These are phyloP conservation scores for Penicillium psychrofluorescens DNA, from an alignment of 495 filamentous ascomycete species.

Conservation along the genomic window DNA sequence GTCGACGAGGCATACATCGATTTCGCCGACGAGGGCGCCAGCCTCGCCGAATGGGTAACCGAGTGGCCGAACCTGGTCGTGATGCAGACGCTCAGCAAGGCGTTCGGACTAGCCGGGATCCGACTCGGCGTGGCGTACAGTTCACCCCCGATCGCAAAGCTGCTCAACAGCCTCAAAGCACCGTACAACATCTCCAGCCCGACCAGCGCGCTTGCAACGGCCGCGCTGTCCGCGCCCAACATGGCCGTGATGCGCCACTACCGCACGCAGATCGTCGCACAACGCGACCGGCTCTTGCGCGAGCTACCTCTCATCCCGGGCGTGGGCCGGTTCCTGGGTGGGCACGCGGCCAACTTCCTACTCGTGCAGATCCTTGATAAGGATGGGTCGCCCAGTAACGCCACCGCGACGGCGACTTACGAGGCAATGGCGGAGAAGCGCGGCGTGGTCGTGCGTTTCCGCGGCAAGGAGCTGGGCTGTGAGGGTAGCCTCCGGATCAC, in stretches of 20 bases:
- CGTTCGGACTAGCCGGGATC: slow-evolving; percentile 91
- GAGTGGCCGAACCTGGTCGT: slow-evolving; percentile 97
- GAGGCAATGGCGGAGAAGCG: slow-evolving; percentile 76
- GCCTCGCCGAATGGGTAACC: slow-evolving; percentile 84
- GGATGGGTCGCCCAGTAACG: slow-evolving; percentile 68
- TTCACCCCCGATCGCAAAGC: slow-evolving; percentile 56
- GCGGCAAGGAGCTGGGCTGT: slow-evolving; percentile 88
- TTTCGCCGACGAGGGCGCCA: slow-evolving; percentile 72
- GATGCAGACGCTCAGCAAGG: slow-evolving; percentile 96
- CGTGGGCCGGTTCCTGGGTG: slow-evolving; percentile 75
- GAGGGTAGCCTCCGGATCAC: slow-evolving; percentile 84
- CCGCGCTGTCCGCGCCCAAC: slow-evolving; percentile 58
- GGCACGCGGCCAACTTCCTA: slow-evolving; percentile 77
- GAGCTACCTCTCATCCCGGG: slow-evolving; percentile 72
- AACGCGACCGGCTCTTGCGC: slow-evolving; percentile 65
- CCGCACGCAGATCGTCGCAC: slow-evolving; percentile 57
- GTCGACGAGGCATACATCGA: slow-evolving; percentile 97
- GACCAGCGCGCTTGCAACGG: slow-evolving; percentile 71
- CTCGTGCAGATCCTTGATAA: slow-evolving; percentile 76
- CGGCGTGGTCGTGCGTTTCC: slow-evolving; percentile 87
- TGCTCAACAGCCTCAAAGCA: slow-evolving; percentile 89
- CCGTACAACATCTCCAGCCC: slow-evolving; percentile 90
- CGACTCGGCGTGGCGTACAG: slow-evolving; percentile 67
- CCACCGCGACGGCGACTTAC: slow-evolving; percentile 69
- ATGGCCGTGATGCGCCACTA: slow-evolving; percentile 65